A percentile compares a stretch with the other conserved stretches of the same genome.
Conservation (phyloP, 2,329 filamentous ascomycete genomes). For the Tolypocladium inflatum region DNA sequence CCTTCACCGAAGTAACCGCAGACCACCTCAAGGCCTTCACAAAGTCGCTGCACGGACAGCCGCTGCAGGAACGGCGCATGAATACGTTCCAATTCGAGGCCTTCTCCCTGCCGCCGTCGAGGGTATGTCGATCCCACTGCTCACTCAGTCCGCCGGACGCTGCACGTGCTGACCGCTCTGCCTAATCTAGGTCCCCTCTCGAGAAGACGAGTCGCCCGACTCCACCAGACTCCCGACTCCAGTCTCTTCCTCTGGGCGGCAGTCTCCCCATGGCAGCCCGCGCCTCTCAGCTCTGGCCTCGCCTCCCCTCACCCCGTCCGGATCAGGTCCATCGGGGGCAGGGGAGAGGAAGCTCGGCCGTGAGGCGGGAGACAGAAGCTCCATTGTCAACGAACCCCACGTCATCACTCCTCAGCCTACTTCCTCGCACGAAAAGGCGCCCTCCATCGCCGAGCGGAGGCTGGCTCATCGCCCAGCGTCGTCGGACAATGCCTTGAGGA, state of each 20-base stretch:
- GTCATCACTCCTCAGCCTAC: constrained; percentile 64
- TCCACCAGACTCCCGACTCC: constrained; percentile 57
- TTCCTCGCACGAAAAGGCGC: constrained; percentile 40
- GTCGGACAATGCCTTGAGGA: constrained; percentile 30
- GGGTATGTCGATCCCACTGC: constrained; percentile 46
- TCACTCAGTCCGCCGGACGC: constrained; percentile 1
- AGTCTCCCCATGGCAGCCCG: constrained; percentile 60
- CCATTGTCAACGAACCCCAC: constrained; percentile 26
- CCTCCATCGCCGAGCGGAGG: constrained; percentile 29
- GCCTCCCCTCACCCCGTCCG: constrained; percentile 80
- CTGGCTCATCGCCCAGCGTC: constrained; percentile 33
- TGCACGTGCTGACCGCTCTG: background rate
- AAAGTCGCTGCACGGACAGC: constrained; percentile 60
- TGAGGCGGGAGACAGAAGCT: constrained; percentile 26
- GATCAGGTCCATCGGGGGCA: constrained; percentile 40
- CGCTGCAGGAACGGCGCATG: constrained; percentile 74
- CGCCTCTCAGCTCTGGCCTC: constrained; percentile 67
- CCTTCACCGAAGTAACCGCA: constrained; percentile 34
- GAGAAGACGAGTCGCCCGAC: constrained; percentile 49
- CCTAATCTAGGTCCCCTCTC: constrained; percentile 42
- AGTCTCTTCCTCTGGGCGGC: constrained; percentile 53
- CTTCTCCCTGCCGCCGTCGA: constrained; percentile 75
- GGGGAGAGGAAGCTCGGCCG: constrained; percentile 17
- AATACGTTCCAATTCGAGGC: constrained; percentile 85
- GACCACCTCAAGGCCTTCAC: constrained; percentile 66